Evolutionary conservation across 495 filamentous ascomycete genomes (phyloP).

Genomic region (Penicillium cinerascens): DNA sequence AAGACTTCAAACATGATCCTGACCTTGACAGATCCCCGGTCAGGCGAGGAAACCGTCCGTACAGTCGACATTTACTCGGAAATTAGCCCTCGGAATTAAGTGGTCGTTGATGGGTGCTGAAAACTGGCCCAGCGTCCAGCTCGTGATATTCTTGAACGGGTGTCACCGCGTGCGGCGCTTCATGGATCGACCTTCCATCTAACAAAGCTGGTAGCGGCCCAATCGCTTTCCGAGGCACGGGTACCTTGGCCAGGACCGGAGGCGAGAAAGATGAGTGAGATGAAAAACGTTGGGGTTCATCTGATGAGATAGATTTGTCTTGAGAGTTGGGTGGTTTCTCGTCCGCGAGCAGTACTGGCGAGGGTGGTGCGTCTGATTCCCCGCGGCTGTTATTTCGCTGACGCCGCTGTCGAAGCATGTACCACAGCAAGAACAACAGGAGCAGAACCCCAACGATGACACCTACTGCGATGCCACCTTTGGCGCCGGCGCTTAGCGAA

Average conservation of each 20-base stretch:
- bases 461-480: constrained; percentile 30
- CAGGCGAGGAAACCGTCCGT: too few relatives aligned
- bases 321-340: not conserved
- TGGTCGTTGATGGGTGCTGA: constrained; percentile 18
- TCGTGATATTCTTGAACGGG: constrained; percentile 18
- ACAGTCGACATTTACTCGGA: too few relatives aligned
- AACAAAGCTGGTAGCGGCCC: constrained; percentile 10
- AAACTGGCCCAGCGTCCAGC: constrained; percentile 20
- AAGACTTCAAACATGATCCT: not conserved
- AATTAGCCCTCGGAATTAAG: constrained; percentile 13
- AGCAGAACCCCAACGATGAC: constrained; percentile 28
- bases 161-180: constrained; percentile 6
- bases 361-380: not conserved
- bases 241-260: not conserved
- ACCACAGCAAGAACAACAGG: constrained; percentile 24
- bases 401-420: constrained; percentile 16
- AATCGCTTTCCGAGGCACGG: constrained; percentile 15
- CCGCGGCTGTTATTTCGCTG: constrained; percentile 1
- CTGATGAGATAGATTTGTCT: not conserved
- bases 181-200: constrained; percentile 21
- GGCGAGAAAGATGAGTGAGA: not conserved
- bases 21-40: not conserved
- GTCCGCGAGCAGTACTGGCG: not conserved
- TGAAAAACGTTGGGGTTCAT: not conserved
- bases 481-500: constrained; percentile 25